phyloP scores from a whole-genome alignment of 139 green algal genomes.

The Astrephomene gubernaculifera region DNA sequence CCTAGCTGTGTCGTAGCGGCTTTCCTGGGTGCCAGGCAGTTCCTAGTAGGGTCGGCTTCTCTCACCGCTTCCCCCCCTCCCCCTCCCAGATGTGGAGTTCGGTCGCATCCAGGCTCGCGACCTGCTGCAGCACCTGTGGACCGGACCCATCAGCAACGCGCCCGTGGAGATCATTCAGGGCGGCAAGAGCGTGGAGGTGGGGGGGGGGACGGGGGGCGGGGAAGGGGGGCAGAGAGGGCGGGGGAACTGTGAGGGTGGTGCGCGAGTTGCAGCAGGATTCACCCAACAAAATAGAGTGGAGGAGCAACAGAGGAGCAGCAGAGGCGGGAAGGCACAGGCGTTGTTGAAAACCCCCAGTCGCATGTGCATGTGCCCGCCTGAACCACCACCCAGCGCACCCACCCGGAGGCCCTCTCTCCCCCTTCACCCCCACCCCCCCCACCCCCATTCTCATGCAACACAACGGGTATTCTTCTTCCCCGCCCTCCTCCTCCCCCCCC shows the following conservation, averaged over 20 bases:
- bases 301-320: no score
- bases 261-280: not conserved
- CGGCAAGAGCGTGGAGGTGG: conserved; percentile 64
- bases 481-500: not conserved
- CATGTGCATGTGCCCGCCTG: no score
- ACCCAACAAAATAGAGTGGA: no score
- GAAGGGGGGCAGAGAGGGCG: not conserved
- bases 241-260: not conserved
- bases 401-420: not conserved
- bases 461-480: no score
- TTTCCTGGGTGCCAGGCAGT: no score
- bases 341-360: no score
- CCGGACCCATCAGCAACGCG: conserved; percentile 96
- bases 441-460: not conserved
- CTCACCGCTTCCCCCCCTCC: not conserved
- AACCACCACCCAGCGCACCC: not conserved
- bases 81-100: conserved; percentile 86
- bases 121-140: conserved; percentile 97
- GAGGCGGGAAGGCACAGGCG: no score
- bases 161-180: conserved; percentile 96
- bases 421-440: not conserved
- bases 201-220: not conserved
- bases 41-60: no score
- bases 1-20: no score
- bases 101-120: conserved; percentile 81